Conservation (phyloP, 2,329 filamentous ascomycete genomes). For the Pseudocercospora fuligena region DNA sequence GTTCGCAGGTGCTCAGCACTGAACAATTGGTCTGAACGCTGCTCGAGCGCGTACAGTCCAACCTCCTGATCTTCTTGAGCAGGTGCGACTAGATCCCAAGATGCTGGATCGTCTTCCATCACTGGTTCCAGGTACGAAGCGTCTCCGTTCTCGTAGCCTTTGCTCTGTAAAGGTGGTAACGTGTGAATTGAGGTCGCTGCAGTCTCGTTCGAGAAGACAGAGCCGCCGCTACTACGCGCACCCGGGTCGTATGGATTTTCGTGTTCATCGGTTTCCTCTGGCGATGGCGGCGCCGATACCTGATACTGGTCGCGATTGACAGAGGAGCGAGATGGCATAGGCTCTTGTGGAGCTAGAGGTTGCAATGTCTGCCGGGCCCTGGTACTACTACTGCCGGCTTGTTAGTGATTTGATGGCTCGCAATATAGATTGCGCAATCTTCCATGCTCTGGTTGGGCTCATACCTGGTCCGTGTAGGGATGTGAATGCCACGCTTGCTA, state of each 20-base stretch:
- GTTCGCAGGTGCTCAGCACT: constrained; percentile 67
- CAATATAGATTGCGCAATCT: constrained; percentile 5
- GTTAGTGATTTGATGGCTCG: constrained; percentile 9
- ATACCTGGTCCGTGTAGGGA: constrained; percentile 34
- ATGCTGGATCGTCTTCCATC: constrained; percentile 58
- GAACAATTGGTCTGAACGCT: constrained; percentile 68
- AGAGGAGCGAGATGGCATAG: constrained; percentile 20
- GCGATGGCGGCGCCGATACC: constrained; percentile 21
- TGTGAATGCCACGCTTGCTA: constrained; percentile 28
- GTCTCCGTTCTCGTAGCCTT: constrained; percentile 46
- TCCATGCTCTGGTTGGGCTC: constrained; percentile 7
- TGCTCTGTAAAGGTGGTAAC: constrained; percentile 50
- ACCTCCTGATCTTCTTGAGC: constrained; percentile 34
- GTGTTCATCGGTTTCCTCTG: constrained; percentile 21
- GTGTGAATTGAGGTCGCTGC: constrained; percentile 43
- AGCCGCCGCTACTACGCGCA: constrained; percentile 42
- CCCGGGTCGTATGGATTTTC: constrained; percentile 29
- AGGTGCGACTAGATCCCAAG: constrained; percentile 59
- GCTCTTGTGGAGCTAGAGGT: constrained; percentile 12
- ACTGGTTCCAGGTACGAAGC: constrained; percentile 52
- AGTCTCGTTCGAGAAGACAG: constrained; percentile 44
- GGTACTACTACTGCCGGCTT: constrained; percentile 10
- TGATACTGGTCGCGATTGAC: constrained; percentile 10
- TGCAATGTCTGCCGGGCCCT: constrained; percentile 10
- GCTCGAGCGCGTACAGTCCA: constrained; percentile 63